Evolutionary conservation across 2,329 filamentous ascomycete genomes (phyloP), one percentile per base, ranked within the genome.

Genomic region (Pseudogymnoascus sp.): DNA sequence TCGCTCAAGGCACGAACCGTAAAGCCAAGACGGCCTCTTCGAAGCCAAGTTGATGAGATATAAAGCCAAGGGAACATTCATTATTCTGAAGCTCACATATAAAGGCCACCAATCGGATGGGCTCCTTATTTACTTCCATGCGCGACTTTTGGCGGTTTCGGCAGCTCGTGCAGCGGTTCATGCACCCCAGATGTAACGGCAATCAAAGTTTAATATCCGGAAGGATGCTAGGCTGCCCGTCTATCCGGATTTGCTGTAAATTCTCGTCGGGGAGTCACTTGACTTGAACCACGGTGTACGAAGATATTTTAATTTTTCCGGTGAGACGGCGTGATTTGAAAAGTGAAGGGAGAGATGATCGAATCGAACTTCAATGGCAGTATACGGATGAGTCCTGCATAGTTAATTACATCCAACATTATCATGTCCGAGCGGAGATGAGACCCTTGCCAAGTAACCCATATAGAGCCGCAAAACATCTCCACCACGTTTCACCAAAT

Each of bases 191-290:
- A 57, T 57, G 50, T 8, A 33, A 33, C 50, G 4, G 50, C 28
- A 33, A 57, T 57, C 26, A 57, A 57, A 33, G 28, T 57, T 57
- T 57, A 33, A 57, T 57, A 57, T 33, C 44, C n/a, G 15, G n/a
- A 33, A 13, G 11, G 50, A 28, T 15, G n/a, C n/a, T 53, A 26
- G 26, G 3, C 47, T 31, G n/a, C 50, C 50, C 26, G 50, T 57
- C 28, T 57, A 57, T 33, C 50, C 50, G 50, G 10, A n/a, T 33
- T 57, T 5, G 26, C 21, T 33, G 8, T 13, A 7, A 53, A 33
- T 57, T 57, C 26, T 57, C 50, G 26, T n/a, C n/a, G 26, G 50
- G 50, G 50, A 33, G 26, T 57, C 50, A 57, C 28, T 57, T 57
- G 50, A 57, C 50, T 11, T 57, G n/a, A 17, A 19, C 26, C 9